These are phyloP conservation scores for Hippophae gyantsensis DNA, from an alignment of 306 rosid species.

Conservation along the genomic window DNA sequence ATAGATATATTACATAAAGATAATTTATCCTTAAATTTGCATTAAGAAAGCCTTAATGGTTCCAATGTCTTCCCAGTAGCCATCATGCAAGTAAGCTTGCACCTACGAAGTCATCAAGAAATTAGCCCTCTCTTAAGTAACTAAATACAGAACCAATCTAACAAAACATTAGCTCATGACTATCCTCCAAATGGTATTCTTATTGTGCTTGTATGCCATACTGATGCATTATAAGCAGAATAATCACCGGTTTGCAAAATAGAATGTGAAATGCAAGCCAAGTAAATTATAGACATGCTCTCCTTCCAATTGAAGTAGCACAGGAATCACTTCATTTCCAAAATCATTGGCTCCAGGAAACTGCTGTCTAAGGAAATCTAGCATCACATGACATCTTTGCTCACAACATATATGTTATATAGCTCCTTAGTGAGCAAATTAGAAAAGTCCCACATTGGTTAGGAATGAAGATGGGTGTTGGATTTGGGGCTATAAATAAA, in stretches of 20 bases:
- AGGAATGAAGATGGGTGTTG: no score
- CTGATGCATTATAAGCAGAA: no score
- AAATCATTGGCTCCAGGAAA: slow-evolving; percentile 27
- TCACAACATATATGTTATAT: slow-evolving; percentile 16
- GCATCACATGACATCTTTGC: slow-evolving; percentile 14
- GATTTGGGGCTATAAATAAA: no score
- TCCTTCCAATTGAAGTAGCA: slow-evolving; percentile 33
- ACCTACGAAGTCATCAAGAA: slow-evolving; percentile 5
- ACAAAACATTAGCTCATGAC: no score
- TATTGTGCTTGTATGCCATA: no score
- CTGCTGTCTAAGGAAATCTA: slow-evolving; percentile 21
- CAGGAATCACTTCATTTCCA: slow-evolving; percentile 30
- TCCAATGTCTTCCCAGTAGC: slow-evolving; percentile 39
- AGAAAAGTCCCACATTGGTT: no score
- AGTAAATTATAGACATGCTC: slow-evolving; percentile 11
- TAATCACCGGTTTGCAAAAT: no score
- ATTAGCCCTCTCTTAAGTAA: not conserved
- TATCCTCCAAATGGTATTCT: no score
- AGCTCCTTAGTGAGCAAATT: no score
- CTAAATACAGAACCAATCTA: no score
- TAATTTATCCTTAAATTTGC: slow-evolving; percentile 27
- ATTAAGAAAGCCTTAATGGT: slow-evolving; percentile 28
- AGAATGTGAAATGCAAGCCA: no score
- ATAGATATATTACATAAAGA: no score
- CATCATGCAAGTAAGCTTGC: slow-evolving; percentile 22